Base-by-base conservation (phyloP, 441 rosid genomes). In the Populus hybrid region DNA sequence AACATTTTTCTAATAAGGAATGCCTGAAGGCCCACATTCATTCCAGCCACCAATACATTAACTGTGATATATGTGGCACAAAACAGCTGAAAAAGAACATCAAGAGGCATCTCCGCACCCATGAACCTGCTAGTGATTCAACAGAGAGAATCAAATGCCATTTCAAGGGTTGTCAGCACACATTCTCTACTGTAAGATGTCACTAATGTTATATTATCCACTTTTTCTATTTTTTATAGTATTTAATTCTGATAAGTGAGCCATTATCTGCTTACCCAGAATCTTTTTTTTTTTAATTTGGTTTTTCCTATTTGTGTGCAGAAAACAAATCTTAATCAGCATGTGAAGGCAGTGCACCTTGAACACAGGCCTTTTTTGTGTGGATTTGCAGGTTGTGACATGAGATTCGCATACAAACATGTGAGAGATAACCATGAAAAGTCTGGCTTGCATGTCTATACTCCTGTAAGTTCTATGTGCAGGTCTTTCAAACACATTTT, bases 341-440 rank as follows among this genome's bases (percentile, higher is more conserved):
- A 95, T 42, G 75, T 90, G 66, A 91, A 91, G 75, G 93, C 94
- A 20, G 91, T 88, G 70, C 98, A 93, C 53, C 82, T 87, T 59
- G 87, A 86, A 78, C 75, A 76, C 35, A 83, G 79, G 46, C 97
- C 93, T 6, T 95, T 86, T 77, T 79, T 81, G 2, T 93, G 99
- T 32, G 79, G 94, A n/a, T 84, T 90, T 82, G 69, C 86, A 16
- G 89, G 85, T 23, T 95, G 99, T 80, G 91, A 88, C 35, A 85
- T 76, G 95, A 89, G 86, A 80, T 95, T 95, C 78, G 81, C 97
- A 1, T 95, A 85, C 86, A 93, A 89, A 80, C 98, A 95, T 65
- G 95, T 93, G 6, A 89, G 97, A 76, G 90, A 93, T 82, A 88
- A 89, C 11, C 99, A 95, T 16, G 95, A 95, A 85, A 91, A 90